Conservation (phyloP, 1,284 basidiomycete species). For the Sporisorium sorghi region DNA sequence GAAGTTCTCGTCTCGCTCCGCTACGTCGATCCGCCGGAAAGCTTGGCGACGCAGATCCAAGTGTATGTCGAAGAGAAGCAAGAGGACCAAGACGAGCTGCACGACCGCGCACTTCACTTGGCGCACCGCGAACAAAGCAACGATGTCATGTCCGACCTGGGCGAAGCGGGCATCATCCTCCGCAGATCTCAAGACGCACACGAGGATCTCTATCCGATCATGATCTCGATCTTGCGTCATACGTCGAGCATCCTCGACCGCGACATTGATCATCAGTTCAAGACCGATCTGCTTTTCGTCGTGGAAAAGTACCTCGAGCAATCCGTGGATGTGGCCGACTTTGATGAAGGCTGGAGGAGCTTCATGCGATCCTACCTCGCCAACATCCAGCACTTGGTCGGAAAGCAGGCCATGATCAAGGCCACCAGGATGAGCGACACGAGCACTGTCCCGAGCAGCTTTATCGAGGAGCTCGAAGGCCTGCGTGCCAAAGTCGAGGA, state of each 20-base stretch:
- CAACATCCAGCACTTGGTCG: conserved; percentile 78
- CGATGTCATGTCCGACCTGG: conserved; percentile 33
- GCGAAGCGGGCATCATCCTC: conserved; percentile 49
- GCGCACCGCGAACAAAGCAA: conserved; percentile 25
- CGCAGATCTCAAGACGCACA: conserved; percentile 49
- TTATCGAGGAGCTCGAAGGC: conserved; percentile 76
- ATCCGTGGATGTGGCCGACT: conserved; percentile 73
- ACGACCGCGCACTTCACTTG: conserved; percentile 43
- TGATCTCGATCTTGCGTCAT: conserved; percentile 71
- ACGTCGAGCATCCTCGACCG: conserved; percentile 75
- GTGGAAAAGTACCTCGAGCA: conserved; percentile 80
- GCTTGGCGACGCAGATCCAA: conserved; percentile 79
- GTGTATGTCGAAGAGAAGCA: conserved; percentile 87
- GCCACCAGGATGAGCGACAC: conserved; percentile 71
- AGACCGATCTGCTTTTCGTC: conserved; percentile 76
- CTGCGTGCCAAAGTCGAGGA: conserved; percentile 76
- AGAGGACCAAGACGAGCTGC: conserved; percentile 85
- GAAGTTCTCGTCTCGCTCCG: conserved; percentile 82
- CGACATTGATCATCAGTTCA: conserved; percentile 76
- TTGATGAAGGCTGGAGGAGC: conserved; percentile 78
- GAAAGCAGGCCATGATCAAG: conserved; percentile 75
- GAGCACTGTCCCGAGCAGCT: conserved; percentile 71
- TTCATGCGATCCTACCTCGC: conserved; percentile 76
- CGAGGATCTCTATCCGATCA: conserved; percentile 64
- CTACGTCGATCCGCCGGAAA: conserved; percentile 81